Evolutionary conservation across 495 filamentous ascomycete genomes (phyloP).

Genomic region (Neurospora pannonica): DNA sequence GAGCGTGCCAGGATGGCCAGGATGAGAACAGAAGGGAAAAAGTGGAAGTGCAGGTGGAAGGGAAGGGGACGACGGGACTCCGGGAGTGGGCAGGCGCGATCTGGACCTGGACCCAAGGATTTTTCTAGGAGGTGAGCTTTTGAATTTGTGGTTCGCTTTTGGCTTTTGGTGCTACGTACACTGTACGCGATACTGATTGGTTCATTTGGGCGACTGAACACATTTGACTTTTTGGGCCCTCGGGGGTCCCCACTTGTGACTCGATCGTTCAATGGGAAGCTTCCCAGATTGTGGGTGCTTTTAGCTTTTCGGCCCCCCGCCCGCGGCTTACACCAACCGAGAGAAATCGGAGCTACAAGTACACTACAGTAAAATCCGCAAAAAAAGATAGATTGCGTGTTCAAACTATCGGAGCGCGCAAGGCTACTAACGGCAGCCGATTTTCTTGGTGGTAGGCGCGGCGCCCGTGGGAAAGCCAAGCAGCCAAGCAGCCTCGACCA

Average conservation of each 20-base stretch:
- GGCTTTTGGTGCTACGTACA: background rate
- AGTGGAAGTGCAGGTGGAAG: background rate
- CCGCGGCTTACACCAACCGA: background rate
- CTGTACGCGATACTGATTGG: background rate
- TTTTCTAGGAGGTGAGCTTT: background rate
- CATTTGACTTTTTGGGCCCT: background rate
- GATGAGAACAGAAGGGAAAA: background rate
- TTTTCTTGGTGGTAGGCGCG: background rate
- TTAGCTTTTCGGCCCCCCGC: background rate
- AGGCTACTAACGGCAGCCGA: background rate
- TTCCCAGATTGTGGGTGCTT: constrained; percentile 4
- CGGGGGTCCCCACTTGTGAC: background rate
- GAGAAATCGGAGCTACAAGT: background rate
- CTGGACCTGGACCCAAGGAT: background rate
- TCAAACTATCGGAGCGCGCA: background rate
- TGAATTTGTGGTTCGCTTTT: background rate
- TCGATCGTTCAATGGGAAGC: constrained; percentile 16
- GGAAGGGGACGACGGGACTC: background rate
- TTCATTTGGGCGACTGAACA: background rate
- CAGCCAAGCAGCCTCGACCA: background rate
- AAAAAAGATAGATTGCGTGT: background rate
- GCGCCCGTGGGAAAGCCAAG: background rate
- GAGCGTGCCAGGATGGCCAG: background rate
- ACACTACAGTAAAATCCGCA: background rate
- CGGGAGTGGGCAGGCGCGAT: background rate